Conservation (phyloP, 169 alveolate species). For the Eimeria acervulina region DNA sequence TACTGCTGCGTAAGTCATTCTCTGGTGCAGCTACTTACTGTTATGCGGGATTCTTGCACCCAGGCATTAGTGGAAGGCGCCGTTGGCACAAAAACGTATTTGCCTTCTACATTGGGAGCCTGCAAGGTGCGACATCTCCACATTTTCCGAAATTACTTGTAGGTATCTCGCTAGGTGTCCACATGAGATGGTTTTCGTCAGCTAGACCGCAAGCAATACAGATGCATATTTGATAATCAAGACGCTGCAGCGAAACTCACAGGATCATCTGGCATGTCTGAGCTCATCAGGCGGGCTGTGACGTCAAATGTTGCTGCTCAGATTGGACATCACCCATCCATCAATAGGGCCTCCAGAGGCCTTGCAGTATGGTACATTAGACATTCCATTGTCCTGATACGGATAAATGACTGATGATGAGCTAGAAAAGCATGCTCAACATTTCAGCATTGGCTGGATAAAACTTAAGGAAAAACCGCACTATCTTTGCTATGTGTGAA, state of each 20-base stretch:
- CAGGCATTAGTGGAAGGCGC: conserved; percentile 76
- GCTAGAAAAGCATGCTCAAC: neutral
- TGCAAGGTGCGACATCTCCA: neutral
- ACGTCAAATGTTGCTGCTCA: conserved; percentile 70
- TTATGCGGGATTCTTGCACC: conserved; percentile 75
- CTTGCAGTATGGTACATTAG: neutral
- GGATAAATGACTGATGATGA: neutral
- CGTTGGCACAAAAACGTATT: conserved; percentile 60
- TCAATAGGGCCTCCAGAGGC: neutral
- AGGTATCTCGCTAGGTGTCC: neutral
- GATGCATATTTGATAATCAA: neutral
- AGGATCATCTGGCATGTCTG: conserved; percentile 39
- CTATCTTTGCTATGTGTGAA: neutral
- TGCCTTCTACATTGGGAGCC: conserved; percentile 49
- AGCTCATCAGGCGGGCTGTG: conserved; percentile 69
- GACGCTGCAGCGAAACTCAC: conserved; percentile 38
- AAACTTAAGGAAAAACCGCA: neutral
- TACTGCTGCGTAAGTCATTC: neutral
- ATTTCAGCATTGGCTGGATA: neutral
- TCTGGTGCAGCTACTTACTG: conserved; percentile 5
- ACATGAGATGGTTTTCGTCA: neutral
- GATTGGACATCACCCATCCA: conserved; percentile 32
- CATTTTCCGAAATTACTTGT: neutral
- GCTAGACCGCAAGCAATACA: neutral
- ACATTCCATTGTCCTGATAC: neutral